These are phyloP conservation scores for Aspergillus ochraceoroseus DNA, from an alignment of 2,329 filamentous ascomycete species.

Conservation along the genomic window DNA sequence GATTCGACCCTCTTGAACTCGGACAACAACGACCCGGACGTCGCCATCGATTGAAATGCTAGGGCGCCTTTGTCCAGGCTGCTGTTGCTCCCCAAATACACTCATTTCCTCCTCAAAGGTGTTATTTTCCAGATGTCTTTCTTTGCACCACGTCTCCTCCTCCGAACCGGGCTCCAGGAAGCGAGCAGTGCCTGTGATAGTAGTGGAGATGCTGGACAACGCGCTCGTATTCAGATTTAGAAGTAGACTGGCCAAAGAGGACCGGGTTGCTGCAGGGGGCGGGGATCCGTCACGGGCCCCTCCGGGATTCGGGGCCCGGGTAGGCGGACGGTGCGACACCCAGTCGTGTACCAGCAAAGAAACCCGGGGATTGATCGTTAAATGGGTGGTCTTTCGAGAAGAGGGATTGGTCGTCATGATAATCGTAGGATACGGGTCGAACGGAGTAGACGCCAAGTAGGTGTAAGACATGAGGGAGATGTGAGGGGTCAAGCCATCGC, in stretches of 20 bases:
- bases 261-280: slow-evolving; percentile 58
- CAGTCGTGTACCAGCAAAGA: slow-evolving; percentile 97
- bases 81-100: slow-evolving; percentile 39
- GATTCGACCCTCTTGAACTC: slow-evolving; percentile 77
- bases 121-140: slow-evolving; percentile 84
- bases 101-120: slow-evolving; percentile 62
- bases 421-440: slow-evolving; percentile 69
- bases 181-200: slow-evolving; percentile 81
- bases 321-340: slow-evolving; percentile 87
- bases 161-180: slow-evolving; percentile 68
- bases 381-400: slow-evolving; percentile 67
- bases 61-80: slow-evolving; percentile 29
- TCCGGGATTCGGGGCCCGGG: slow-evolving; percentile 53
- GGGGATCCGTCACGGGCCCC: slow-evolving; percentile 58
- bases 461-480: slow-evolving; percentile 99
- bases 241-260: slow-evolving; percentile 74
- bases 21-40: slow-evolving; percentile 80
- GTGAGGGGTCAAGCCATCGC: slow-evolving; percentile 74
- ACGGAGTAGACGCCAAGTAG: slow-evolving; percentile 76
- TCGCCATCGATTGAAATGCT: slow-evolving; percentile 69
- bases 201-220: slow-evolving; percentile 82
- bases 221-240: slow-evolving; percentile 87
- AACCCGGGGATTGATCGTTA: slow-evolving; percentile 77
- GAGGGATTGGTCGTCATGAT: slow-evolving; percentile 87
- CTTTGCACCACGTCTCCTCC: slow-evolving; percentile 78